Evolutionary conservation across 805 yeast genomes (phyloP).

Genomic region (Metschnikowia shivogae): DNA sequence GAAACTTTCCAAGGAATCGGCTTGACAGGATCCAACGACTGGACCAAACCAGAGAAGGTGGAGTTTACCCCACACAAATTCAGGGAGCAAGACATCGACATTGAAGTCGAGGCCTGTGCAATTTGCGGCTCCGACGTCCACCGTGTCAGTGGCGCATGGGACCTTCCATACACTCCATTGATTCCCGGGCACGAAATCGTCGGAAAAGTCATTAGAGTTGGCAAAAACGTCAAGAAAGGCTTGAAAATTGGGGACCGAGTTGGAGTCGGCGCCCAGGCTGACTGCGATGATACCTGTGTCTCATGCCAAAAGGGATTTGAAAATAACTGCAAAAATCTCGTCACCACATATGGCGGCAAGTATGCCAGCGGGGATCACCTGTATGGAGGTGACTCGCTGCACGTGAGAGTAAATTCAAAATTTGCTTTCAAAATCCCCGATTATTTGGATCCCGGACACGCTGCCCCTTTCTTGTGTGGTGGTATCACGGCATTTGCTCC

Average conservation of each 20-base stretch:
- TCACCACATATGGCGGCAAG: slow-evolving; percentile 6
- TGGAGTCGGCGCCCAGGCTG: slow-evolving; percentile 67
- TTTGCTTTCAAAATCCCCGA: slow-evolving; percentile 13
- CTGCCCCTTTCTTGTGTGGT: slow-evolving; percentile 17
- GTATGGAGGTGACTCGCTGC: slow-evolving; percentile 10
- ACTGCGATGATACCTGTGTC: slow-evolving; percentile 8
- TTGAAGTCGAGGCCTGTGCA: slow-evolving; percentile 11
- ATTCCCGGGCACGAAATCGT: slow-evolving; percentile 25
- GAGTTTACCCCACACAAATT: slow-evolving; percentile 11
- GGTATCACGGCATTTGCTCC: slow-evolving; percentile 16
- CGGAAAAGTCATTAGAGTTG: slow-evolving; percentile 11
- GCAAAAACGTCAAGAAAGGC: slow-evolving; percentile 8
- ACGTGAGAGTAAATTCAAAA: slow-evolving; percentile 9
- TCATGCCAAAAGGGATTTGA: slow-evolving; percentile 4
- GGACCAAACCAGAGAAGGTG: slow-evolving; percentile 9
- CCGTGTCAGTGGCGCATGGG: slow-evolving; percentile 50
- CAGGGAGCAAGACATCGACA: slow-evolving; percentile 12
- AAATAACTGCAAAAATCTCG: slow-evolving; percentile 8
- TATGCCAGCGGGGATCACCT: slow-evolving; percentile 8
- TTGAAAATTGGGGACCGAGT: slow-evolving; percentile 68
- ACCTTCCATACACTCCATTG: slow-evolving; percentile 14
- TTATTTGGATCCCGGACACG: slow-evolving; percentile 3
- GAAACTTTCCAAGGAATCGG: slow-evolving; percentile 10
- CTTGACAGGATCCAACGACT: slow-evolving; percentile 5
- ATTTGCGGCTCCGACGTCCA: slow-evolving; percentile 59